A percentile compares a stretch with the other conserved stretches of the same genome.
These are phyloP conservation scores for Wickerhamomyces sydowiorum DNA, from an alignment of 805 yeast species.

Conservation along the genomic window DNA sequence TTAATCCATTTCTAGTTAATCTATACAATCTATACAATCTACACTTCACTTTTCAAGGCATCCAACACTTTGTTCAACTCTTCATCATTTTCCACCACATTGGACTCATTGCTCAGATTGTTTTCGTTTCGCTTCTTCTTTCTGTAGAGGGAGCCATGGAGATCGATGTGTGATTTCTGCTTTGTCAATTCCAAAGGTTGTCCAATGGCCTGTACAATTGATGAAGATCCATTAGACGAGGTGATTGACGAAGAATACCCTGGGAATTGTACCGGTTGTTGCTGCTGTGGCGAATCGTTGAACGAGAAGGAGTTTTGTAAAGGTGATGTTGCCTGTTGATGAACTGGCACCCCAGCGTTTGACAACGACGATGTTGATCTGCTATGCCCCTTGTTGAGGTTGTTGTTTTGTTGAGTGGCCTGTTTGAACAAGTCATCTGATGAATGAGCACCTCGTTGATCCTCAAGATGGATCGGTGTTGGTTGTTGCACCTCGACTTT, in stretches of 20 bases:
- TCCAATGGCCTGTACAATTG: neutral
- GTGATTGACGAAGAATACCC: neutral
- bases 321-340: too few relatives aligned
- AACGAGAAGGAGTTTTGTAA: neutral
- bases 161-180: neutral
- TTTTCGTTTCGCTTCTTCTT: neutral
- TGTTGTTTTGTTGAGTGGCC: neutral
- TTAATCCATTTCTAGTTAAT: neutral
- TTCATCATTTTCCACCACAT: neutral
- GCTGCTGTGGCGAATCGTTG: neutral
- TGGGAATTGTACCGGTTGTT: neutral
- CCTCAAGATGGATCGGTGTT: slow-evolving; percentile 9
- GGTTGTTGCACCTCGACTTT: slow-evolving; percentile 7
- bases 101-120: neutral
- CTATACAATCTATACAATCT: neutral
- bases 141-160: neutral
- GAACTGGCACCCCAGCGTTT: too few relatives aligned
- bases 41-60: neutral
- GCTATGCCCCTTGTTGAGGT: too few relatives aligned
- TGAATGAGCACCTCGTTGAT: neutral
- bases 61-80: neutral
- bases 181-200: too few relatives aligned
- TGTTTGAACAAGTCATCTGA: neutral
- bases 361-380: too few relatives aligned
- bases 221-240: too few relatives aligned